Conservation (phyloP, 306 rosid genomes). For the Echinosophora koreensis region DNA sequence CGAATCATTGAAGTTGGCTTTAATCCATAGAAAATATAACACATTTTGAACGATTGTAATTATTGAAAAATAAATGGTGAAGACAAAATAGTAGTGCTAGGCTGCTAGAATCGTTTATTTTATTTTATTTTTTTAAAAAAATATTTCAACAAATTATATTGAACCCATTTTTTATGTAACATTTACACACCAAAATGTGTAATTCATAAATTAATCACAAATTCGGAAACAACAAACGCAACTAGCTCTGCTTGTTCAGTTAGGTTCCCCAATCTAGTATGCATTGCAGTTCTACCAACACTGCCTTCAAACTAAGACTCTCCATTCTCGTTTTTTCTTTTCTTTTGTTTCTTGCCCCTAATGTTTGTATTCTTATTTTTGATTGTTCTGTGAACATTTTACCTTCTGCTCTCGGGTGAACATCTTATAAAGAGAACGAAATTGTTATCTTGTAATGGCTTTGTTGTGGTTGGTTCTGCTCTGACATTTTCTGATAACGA, state of each 20-base stretch:
- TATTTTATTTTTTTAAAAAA: too few relatives aligned
- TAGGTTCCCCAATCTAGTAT: neutral
- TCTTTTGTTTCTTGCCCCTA: neutral
- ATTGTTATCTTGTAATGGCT: neutral
- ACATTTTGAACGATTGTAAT: too few relatives aligned
- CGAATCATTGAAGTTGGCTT: too few relatives aligned
- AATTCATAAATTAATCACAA: too few relatives aligned
- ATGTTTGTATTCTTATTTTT: neutral
- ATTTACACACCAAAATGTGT: too few relatives aligned
- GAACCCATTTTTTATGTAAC: too few relatives aligned
- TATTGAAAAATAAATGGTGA: too few relatives aligned
- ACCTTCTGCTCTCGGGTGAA: neutral
- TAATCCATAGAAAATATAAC: too few relatives aligned
- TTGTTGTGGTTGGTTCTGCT: constrained; percentile 1
- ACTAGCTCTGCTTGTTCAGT: neutral
- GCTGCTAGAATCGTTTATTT: too few relatives aligned
- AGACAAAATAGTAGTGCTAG: too few relatives aligned
- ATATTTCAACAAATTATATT: too few relatives aligned
- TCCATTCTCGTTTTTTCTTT: neutral
- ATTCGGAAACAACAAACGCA: neutral
- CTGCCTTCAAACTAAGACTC: neutral
- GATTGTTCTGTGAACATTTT: constrained; percentile 7
- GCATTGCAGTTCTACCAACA: neutral
- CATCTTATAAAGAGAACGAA: neutral
- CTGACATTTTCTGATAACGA: neutral